Evolutionary conservation across 768 basidiomycete genomes (phyloP).

Genomic region (Pleurotus cornucopiae): DNA sequence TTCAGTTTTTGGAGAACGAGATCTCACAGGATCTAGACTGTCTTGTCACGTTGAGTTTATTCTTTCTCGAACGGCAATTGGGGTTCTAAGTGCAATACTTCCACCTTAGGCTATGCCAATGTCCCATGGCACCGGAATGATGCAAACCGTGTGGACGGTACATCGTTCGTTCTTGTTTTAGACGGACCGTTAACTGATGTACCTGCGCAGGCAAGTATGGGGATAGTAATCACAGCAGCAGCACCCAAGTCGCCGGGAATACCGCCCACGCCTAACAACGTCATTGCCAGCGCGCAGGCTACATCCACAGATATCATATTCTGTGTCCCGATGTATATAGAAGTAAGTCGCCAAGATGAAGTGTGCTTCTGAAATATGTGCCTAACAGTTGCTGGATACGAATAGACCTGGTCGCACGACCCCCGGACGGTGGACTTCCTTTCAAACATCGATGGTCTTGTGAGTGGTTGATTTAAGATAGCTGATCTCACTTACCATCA

Average conservation of each 20-base stretch:
- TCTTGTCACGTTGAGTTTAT: not conserved
- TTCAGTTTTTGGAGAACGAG: constrained; percentile 15
- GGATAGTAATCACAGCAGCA: constrained; percentile 19
- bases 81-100: constrained; percentile 9
- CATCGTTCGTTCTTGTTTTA: not conserved
- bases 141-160: constrained; percentile 20
- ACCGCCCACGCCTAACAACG: constrained; percentile 19
- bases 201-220: constrained; percentile 16
- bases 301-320: constrained; percentile 20
- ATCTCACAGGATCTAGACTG: constrained; percentile 14
- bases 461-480: not conserved
- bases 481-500: not conserved
- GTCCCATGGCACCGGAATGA: constrained; percentile 23
- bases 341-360: constrained; percentile 14
- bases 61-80: not conserved
- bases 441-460: constrained; percentile 1
- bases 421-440: constrained; percentile 16
- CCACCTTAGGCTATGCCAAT: constrained; percentile 19
- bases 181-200: not conserved
- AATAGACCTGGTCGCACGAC: constrained; percentile 22
- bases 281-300: constrained; percentile 15
- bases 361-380: not conserved
- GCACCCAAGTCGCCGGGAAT: constrained; percentile 19
- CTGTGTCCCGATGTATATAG: constrained; percentile 23
- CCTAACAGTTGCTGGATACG: not conserved